Evolutionary conservation across 306 rosid species (phyloP).

Genomic region (Quercus agrifolia): DNA sequence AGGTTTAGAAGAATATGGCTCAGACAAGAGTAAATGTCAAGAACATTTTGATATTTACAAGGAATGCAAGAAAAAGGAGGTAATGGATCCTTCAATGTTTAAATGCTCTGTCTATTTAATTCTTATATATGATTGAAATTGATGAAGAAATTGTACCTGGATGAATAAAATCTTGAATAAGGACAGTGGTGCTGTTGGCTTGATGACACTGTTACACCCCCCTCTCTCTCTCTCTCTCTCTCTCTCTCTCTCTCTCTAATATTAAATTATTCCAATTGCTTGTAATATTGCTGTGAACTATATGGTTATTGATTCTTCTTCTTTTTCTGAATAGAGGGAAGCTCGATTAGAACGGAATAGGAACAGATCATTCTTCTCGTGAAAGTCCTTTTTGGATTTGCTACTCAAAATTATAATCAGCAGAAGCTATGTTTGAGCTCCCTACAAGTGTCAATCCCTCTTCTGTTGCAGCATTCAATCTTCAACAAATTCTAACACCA

Average conservation of each 20-base stretch:
- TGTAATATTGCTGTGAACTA: background rate
- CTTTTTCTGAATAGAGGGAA: slow-evolving; percentile 63
- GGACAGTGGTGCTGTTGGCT: background rate
- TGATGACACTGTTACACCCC: background rate
- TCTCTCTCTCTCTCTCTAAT: background rate
- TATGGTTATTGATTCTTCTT: slow-evolving; percentile 9
- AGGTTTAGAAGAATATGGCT: slow-evolving; percentile 73
- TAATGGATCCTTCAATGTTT: slow-evolving; percentile 23
- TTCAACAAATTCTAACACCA: background rate
- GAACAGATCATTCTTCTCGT: slow-evolving; percentile 76
- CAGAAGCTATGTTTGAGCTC: background rate
- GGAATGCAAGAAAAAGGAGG: slow-evolving; percentile 98
- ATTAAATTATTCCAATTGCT: background rate
- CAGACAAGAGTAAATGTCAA: slow-evolving; percentile 89
- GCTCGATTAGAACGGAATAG: slow-evolving; percentile 88
- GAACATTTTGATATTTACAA: slow-evolving; percentile 85
- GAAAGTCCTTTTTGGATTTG: slow-evolving; percentile 28
- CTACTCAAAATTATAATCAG: background rate
- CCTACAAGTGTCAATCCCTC: background rate
- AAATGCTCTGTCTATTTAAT: background rate
- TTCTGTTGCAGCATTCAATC: background rate
- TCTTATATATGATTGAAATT: slow-evolving; percentile 1
- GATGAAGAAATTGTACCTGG: background rate
- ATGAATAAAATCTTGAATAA: background rate
- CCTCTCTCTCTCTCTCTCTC: background rate